Conservation (phyloP, 441 rosid species). For the Bruguiera hainesii region DNA sequence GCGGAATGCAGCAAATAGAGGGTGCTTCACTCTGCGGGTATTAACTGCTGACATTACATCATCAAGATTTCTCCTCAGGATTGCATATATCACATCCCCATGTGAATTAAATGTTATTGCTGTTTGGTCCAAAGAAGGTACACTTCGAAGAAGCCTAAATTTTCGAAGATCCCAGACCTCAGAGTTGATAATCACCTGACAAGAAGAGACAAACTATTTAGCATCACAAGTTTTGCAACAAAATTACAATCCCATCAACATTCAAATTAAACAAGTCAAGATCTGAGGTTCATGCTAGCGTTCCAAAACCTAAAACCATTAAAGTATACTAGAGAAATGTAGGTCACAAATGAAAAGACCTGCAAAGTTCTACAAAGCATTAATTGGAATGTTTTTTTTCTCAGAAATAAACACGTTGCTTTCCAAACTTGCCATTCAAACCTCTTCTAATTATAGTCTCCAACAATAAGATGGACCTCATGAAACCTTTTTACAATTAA, state of each 20-base stretch:
- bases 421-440: too few relatives aligned
- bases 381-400: too few relatives aligned
- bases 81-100: constrained; percentile 96
- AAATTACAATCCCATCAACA: background rate
- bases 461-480: too few relatives aligned
- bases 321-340: too few relatives aligned
- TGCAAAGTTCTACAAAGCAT: too few relatives aligned
- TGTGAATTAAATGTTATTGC: constrained; percentile 78
- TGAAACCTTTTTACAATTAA: too few relatives aligned
- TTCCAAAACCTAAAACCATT: too few relatives aligned
- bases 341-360: too few relatives aligned
- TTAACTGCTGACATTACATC: constrained; percentile 88
- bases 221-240: background rate
- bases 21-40: constrained; percentile 91
- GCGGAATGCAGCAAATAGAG: constrained; percentile 80
- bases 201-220: constrained; percentile 1
- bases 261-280: background rate
- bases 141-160: constrained; percentile 79
- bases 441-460: too few relatives aligned
- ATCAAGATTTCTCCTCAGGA: constrained; percentile 90
- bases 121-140: constrained; percentile 93
- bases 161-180: constrained; percentile 98
- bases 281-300: too few relatives aligned
- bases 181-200: constrained; percentile 88
- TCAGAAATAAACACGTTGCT: too few relatives aligned